Evolutionary conservation across 352 stramenopile genomes (phyloP).

Genomic region (Pseudoperonospora humuli): DNA sequence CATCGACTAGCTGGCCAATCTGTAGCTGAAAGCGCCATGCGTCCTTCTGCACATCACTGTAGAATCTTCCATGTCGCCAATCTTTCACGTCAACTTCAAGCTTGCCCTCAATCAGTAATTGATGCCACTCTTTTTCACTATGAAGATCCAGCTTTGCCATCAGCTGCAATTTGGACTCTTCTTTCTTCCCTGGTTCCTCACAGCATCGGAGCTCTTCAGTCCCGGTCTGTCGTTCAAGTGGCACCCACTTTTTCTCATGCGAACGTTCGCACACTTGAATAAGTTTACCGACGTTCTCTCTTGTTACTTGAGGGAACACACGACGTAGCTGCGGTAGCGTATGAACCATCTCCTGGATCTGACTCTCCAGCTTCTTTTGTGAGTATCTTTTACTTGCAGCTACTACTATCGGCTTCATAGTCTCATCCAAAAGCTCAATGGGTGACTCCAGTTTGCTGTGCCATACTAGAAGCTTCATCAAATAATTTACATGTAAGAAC

Average conservation of each 20-base stretch:
- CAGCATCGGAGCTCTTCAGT: no score
- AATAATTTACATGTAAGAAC: no score
- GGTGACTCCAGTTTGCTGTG: conserved; percentile 12
- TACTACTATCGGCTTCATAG: conserved; percentile 28
- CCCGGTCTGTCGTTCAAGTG: no score
- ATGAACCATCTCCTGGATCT: conserved; percentile 18
- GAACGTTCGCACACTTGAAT: conserved; percentile 40
- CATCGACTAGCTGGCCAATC: conserved; percentile 56
- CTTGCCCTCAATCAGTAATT: conserved; percentile 46
- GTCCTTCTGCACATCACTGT: conserved; percentile 38
- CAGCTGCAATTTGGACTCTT: conserved; percentile 28
- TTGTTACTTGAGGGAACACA: conserved; percentile 29
- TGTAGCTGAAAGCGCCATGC: conserved; percentile 54
- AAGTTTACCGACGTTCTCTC: conserved; percentile 17
- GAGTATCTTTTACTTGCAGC: conserved; percentile 14
- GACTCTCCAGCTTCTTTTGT: conserved; percentile 1
- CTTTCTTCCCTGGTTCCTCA: conserved; percentile 8
- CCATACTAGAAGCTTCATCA: conserved; percentile 26
- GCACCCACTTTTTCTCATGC: conserved; percentile 29
- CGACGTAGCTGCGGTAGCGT: conserved; percentile 26
- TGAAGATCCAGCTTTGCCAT: conserved; percentile 21
- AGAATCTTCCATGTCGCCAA: conserved; percentile 47
- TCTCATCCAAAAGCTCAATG: conserved; percentile 14
- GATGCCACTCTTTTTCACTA: conserved; percentile 27
- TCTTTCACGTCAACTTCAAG: conserved; percentile 22